Evolutionary conservation across 139 green algal species (phyloP), one percentile per base, ranked within the genome.

Genomic region (Volvox africanus): DNA sequence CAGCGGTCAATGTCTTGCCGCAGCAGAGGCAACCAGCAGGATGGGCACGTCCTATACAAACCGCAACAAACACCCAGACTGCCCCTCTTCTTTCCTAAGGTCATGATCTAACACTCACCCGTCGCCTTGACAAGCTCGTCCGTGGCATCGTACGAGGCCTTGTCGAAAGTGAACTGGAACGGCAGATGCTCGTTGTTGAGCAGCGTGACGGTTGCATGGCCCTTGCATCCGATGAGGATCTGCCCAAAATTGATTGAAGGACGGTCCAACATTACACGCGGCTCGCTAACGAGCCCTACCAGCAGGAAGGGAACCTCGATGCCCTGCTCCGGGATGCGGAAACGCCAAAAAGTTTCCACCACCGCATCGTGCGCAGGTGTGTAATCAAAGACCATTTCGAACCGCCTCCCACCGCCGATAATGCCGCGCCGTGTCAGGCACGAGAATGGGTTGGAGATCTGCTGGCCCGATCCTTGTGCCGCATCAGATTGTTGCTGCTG

Each of bases 371-470:
- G 69, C 9, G 71, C 79, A 0, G 97, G 96, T 61, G 89, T 95
- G 93, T 95, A 98, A 89, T 97, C 94, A 85, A 98, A 98, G 35
- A 95, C 94, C 96, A 98, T 98, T 91, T 98, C 96, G 92, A 96
- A 97, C 24, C 93, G 93, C 88, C 94, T 93, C 28, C 96, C 96
- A 65, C 76, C 80, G 50, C 86, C 86, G 37, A 97, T 94, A 14
- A 95, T 90, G 26, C 96, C 96, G 20, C 82, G 78, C 9, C 32
- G n/a, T 5, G 91, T 93, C n/a, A 37, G 13, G 71, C 91, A 93
- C 0, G 61, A 26, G 81, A 93, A 92, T 1, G 91, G 86, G 16
- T 35, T 35, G 17, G 44, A 55, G 44, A 55, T 9, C 44, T 55
- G 44, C 44, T 55, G 44, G 44, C 44, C 44, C 44, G 44, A 55